These are phyloP conservation scores for Linnemannia elongata DNA, from an alignment of 192 early-diverging fungal genomes.

Conservation along the genomic window DNA sequence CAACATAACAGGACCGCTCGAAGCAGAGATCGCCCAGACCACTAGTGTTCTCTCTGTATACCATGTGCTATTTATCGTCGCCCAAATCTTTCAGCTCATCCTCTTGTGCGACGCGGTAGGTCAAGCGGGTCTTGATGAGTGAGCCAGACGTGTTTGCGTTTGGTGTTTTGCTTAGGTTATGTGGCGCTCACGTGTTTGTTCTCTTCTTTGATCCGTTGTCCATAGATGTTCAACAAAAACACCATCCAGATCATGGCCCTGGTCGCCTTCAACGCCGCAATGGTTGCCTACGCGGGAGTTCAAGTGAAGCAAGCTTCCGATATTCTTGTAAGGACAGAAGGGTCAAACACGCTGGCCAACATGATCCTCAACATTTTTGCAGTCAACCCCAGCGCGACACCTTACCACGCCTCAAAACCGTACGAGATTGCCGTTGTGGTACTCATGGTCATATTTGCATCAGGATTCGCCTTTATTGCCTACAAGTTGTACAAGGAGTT, in stretches of 20 bases:
- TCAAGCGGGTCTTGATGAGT: not conserved
- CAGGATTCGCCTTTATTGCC: conserved; percentile 64
- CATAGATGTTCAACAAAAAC: conserved; percentile 88
- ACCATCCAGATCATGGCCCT: conserved; percentile 92
- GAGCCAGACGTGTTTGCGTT: not conserved
- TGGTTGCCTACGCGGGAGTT: conserved; percentile 77
- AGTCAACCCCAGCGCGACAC: not conserved
- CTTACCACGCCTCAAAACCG: conserved; percentile 41
- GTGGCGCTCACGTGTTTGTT: not conserved
- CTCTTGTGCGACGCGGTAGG: conserved; percentile 88
- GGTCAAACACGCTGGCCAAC: conserved; percentile 19
- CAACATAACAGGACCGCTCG: not conserved
- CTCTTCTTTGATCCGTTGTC: not conserved
- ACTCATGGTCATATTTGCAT: conserved; percentile 64
- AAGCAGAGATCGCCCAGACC: conserved; percentile 17
- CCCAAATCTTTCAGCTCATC: conserved; percentile 87
- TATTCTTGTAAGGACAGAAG: conserved; percentile 28
- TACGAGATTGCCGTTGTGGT: conserved; percentile 69
- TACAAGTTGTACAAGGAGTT: conserved; percentile 84
- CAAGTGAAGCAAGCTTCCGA: conserved; percentile 63
- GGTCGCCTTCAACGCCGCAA: conserved; percentile 74
- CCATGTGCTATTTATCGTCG: conserved; percentile 88
- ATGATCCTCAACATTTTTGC: conserved; percentile 29
- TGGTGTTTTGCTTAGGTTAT: not conserved
- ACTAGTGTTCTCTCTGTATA: conserved; percentile 80